Percentiles rank a stretch among this genome's conserved stretches.
Evolutionary conservation across 768 basidiomycete species (phyloP).

Genomic region (Brasilioporus rufonigricans): DNA sequence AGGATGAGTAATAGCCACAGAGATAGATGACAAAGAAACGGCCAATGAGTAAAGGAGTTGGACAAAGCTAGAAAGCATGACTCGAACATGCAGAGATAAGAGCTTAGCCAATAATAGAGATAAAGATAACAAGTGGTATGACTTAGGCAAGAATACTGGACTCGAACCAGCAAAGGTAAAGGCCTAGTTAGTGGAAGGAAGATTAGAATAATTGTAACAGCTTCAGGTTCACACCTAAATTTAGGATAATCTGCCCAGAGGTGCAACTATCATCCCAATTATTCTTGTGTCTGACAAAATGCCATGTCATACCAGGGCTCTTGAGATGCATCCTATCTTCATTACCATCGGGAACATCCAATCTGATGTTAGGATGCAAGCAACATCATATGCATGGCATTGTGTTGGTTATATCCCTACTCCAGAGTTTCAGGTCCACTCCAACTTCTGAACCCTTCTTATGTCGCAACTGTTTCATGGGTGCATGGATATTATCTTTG

Average conservation of each 20-base stretch:
- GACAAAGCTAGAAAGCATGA: too few relatives aligned
- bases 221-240: neutral
- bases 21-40: too few relatives aligned
- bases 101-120: too few relatives aligned
- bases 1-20: too few relatives aligned
- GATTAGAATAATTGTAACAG: too few relatives aligned
- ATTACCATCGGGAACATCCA: neutral
- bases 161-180: too few relatives aligned
- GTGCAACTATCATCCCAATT: neutral
- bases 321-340: too few relatives aligned
- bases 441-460: neutral
- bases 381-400: neutral
- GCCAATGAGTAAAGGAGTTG: too few relatives aligned
- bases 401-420: neutral
- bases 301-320: neutral
- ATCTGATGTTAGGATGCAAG: neutral
- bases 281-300: slow-evolving; percentile 1
- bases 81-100: too few relatives aligned
- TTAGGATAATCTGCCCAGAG: neutral
- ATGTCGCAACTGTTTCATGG: neutral
- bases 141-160: too few relatives aligned
- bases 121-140: too few relatives aligned
- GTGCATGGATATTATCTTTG: neutral
- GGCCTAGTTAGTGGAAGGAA: too few relatives aligned
- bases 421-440: neutral